Base-by-base conservation (phyloP, 2,329 filamentous ascomycete species). In the Talaromyces sp. region DNA sequence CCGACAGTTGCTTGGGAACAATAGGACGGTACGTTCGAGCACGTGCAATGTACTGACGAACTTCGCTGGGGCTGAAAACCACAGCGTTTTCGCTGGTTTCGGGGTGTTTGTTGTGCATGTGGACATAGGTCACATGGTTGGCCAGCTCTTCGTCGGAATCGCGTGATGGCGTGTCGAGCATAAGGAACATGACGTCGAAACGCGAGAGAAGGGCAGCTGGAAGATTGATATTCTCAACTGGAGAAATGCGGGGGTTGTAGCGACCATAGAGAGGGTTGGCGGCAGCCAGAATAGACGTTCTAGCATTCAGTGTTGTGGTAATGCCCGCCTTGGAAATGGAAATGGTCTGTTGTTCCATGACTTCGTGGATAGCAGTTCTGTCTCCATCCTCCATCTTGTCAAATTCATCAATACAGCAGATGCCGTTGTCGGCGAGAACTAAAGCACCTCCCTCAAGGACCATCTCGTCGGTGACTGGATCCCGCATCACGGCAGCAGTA, bases 161-260 rank as follows among this genome's bases (percentile, higher is more conserved):
- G 65, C 92, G 89, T 18, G 88, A 89, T 2, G 95, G 94, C 42
- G 92, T 96, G 80, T 99, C 95, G 63, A 99, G 89, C 70, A 99
- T 93, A 54, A 99, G 83, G 83, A 98, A 99, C 68, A 99, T 86
- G 68, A 99, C 85, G 75, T 99, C 95, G 78, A 99, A 99, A 85
- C 95, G 91, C 63, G 94, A 97, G 60, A 99, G 86, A 23, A 99
- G 86, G 23, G 95, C 95, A 18, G 95, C 95, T n/a, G 95, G 95
- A 47, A 99, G 87, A 77, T 99, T 99, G 79, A 99, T 99, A 78
- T 99, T 99, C 77, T 99, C 95, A 30, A 99, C 93, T 0, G 95
- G 95, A 0, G 94, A 97, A 69, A 99, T 90, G 65, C 92, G 91
- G 61, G 95, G 95, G 79, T 99, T 99, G 83, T 99, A 99, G 65